A percentile compares a stretch with the other conserved stretches of the same genome.
Conservation (phyloP, 164 flowering plant genomes). For the grape (Vitis vinifera) region ASM3070453v1 NC_081822.1:13856501-13857000, state of each 20-base stretch:
- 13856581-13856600: background rate
- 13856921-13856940: background rate
- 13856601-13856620: background rate
- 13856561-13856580: background rate
- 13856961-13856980: background rate
- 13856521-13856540: background rate
- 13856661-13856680: constrained; percentile 2
- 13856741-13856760: constrained; percentile 1
- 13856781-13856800: background rate
- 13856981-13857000: background rate
- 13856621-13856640: background rate
- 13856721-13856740: background rate
- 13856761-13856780: background rate
- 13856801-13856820: background rate
- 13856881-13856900: constrained; percentile 1
- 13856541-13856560: background rate
- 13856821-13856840: background rate
- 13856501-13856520: background rate
- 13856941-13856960: background rate
- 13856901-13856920: constrained; percentile 1
- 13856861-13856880: background rate
- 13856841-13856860: background rate
- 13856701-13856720: background rate
- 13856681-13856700: background rate
- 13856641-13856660: constrained; percentile 7